A percentile compares a stretch with the other conserved stretches of the same genome.
Conservation (phyloP, 306 rosid species). For the Ammopiptanthus mongolicus region DNA sequence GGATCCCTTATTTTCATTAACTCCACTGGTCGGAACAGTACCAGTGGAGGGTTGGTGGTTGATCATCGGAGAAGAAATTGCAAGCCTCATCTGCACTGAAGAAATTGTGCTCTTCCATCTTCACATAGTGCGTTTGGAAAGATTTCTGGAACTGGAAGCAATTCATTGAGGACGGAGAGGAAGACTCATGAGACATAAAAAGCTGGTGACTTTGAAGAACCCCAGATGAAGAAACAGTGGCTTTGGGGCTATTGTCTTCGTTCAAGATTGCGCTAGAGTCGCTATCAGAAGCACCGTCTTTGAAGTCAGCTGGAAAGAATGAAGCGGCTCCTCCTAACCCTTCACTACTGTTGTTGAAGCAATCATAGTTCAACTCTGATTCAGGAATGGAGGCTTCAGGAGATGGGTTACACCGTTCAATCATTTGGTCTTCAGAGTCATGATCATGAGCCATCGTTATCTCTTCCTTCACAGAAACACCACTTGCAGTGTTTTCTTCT, state of each 20-base stretch:
- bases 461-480: constrained; percentile 52
- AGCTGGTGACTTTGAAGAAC: constrained; percentile 27
- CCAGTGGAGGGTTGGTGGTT: constrained; percentile 76
- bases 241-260: constrained; percentile 51
- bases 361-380: constrained; percentile 33
- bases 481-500: constrained; percentile 46
- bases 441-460: neutral
- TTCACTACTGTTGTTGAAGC: constrained; percentile 23
- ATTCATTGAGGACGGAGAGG: constrained; percentile 34
- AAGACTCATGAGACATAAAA: constrained; percentile 20
- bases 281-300: constrained; percentile 76
- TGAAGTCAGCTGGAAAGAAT: constrained; percentile 38
- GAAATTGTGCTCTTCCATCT: constrained; percentile 84
- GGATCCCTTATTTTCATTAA: neutral
- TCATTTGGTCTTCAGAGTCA: constrained; percentile 25
- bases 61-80: constrained; percentile 72
- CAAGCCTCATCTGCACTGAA: constrained; percentile 67
- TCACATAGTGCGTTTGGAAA: constrained; percentile 46
- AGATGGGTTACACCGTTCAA: constrained; percentile 19
- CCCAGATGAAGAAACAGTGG: constrained; percentile 31
- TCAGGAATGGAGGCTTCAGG: constrained; percentile 25
- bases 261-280: constrained; percentile 75
- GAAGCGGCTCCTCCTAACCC: constrained; percentile 27
- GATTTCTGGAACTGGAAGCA: constrained; percentile 53
- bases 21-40: constrained; percentile 52